Conservation (phyloP, 768 basidiomycete genomes). For the Trametes cinnabarina region DNA sequence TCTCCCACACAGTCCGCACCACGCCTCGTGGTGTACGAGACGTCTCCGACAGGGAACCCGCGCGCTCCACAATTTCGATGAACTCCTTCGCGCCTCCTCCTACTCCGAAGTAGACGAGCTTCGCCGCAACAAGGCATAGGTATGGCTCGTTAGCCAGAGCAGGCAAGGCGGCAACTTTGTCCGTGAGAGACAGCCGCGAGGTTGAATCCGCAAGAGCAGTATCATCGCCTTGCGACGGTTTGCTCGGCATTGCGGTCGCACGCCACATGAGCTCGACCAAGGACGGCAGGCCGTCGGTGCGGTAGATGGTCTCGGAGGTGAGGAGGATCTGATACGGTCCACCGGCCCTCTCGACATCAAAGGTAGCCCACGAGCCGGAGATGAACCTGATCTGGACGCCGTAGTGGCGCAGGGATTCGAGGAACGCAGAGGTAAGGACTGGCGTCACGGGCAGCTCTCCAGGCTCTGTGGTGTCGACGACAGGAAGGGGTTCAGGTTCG, state of each 20-base stretch:
- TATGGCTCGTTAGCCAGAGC: slow-evolving; percentile 12
- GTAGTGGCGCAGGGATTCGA: slow-evolving; percentile 49
- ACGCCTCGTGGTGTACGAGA: slow-evolving; percentile 33
- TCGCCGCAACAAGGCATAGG: slow-evolving; percentile 81
- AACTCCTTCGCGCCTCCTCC: slow-evolving; percentile 86
- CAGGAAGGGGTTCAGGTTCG: slow-evolving; percentile 24
- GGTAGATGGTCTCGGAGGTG: slow-evolving; percentile 93
- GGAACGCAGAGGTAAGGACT: slow-evolving; percentile 64
- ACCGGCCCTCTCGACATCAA: slow-evolving; percentile 34
- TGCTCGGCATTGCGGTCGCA: slow-evolving; percentile 19
- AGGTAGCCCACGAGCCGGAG: slow-evolving; percentile 75
- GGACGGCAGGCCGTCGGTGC: slow-evolving; percentile 56
- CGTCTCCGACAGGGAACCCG: slow-evolving; percentile 2
- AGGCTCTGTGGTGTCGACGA: slow-evolving; percentile 34
- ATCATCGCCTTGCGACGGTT: background rate
- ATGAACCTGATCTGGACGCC: slow-evolving; percentile 71
- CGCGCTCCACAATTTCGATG: slow-evolving; percentile 47
- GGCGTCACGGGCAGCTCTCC: slow-evolving; percentile 69
- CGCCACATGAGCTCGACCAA: slow-evolving; percentile 56
- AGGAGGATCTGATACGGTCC: slow-evolving; percentile 68
- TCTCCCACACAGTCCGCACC: slow-evolving; percentile 65
- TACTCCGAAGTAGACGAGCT: slow-evolving; percentile 93
- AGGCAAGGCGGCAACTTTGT: background rate
- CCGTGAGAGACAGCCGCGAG: background rate
- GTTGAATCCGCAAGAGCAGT: background rate